Conservation (phyloP, 2,329 filamentous ascomycete genomes). For the Cladophialophora carrionii region DNA sequence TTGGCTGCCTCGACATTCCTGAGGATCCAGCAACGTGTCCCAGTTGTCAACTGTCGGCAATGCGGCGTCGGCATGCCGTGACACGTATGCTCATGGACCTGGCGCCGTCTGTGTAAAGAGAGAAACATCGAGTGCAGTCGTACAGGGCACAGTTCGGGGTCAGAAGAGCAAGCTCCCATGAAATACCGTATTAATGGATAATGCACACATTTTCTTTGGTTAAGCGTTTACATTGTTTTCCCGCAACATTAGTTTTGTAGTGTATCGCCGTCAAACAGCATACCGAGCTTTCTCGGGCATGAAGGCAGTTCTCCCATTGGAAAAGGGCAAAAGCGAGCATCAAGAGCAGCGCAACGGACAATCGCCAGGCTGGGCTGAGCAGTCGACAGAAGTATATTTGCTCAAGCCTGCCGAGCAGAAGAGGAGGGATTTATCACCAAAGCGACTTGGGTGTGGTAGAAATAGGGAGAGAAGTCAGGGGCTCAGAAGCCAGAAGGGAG, state of each 20-base stretch:
- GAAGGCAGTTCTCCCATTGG: neutral
- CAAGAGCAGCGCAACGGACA: neutral
- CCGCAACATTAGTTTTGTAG: no score
- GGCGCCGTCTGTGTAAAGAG: neutral
- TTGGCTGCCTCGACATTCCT: neutral
- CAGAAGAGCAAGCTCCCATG: neutral
- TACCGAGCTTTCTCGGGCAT: neutral
- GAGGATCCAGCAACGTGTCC: neutral
- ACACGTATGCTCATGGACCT: neutral
- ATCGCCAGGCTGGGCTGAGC: neutral
- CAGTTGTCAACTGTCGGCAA: neutral
- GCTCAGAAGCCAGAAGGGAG: neutral
- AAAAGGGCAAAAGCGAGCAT: neutral
- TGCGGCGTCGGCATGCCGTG: neutral
- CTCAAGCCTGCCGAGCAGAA: neutral
- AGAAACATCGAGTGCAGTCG: neutral
- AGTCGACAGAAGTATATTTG: neutral
- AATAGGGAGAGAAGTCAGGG: neutral
- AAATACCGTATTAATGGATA: neutral
- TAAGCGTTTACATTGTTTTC: neutral
- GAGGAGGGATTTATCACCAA: no score
- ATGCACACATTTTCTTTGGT: neutral
- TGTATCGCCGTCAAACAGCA: neutral
- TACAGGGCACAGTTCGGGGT: neutral
- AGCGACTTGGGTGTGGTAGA: neutral